These are phyloP conservation scores for Leucocoprinus sp. DNA, from an alignment of 768 basidiomycete species.

Conservation along the genomic window DNA sequence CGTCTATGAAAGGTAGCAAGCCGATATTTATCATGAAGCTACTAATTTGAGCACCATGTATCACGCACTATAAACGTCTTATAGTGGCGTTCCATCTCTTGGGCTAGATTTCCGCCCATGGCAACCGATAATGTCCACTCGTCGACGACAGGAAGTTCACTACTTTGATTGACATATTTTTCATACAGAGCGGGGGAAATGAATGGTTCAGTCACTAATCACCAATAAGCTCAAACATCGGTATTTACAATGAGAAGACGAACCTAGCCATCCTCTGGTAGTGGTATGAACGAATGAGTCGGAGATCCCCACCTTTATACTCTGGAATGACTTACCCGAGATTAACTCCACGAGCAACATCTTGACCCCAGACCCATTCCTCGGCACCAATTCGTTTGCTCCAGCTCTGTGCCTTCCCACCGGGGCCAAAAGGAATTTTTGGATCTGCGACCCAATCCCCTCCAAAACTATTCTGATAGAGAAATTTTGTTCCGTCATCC, in stretches of 20 bases:
- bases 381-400: constrained; percentile 60
- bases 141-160: constrained; percentile 42
- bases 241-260: constrained; percentile 9
- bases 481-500: constrained; percentile 73
- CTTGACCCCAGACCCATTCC: constrained; percentile 65
- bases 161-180: constrained; percentile 39
- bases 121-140: constrained; percentile 70
- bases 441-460: constrained; percentile 78
- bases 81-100: constrained; percentile 74
- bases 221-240: background rate
- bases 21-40: background rate
- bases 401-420: constrained; percentile 77
- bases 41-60: background rate
- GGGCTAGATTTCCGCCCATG: constrained; percentile 57
- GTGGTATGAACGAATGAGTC: no score
- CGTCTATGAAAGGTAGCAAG: constrained; percentile 18
- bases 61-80: constrained; percentile 32
- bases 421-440: constrained; percentile 59
- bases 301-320: constrained; percentile 2
- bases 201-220: constrained; percentile 66
- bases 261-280: constrained; percentile 39
- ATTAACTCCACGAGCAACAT: constrained; percentile 48
- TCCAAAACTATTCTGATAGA: constrained; percentile 71
- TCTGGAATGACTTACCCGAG: constrained; percentile 38
- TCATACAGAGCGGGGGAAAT: constrained; percentile 65